Evolutionary conservation across 2,329 filamentous ascomycete genomes (phyloP).

Genomic region (Chrysoporthe puriensis): DNA sequence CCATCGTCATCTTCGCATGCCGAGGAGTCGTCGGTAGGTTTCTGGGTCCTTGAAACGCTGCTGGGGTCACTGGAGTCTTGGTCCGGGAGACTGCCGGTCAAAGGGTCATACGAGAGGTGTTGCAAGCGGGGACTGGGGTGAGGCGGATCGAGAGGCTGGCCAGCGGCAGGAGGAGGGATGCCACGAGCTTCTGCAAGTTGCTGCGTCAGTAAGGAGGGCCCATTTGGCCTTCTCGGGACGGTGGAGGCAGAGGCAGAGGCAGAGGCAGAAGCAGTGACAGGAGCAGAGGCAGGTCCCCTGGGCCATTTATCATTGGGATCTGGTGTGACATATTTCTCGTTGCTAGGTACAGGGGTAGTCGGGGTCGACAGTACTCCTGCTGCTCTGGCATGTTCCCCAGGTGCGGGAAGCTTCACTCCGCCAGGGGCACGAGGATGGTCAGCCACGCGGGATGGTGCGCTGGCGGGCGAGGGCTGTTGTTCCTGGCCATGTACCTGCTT

Average conservation of each 20-base stretch:
- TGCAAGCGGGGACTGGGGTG: slow-evolving; percentile 26
- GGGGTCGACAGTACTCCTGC: slow-evolving; percentile 24
- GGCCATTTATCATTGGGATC: slow-evolving; percentile 29
- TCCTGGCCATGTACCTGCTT: slow-evolving; percentile 15
- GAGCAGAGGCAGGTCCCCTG: slow-evolving; percentile 24
- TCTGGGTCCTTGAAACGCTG: slow-evolving; percentile 30
- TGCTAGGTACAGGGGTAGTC: slow-evolving; percentile 28
- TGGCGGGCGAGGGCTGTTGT: slow-evolving; percentile 8
- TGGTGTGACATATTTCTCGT: slow-evolving; percentile 29
- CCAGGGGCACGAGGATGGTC: slow-evolving; percentile 18
- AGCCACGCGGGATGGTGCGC: slow-evolving; percentile 8
- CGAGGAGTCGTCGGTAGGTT: slow-evolving; percentile 31
- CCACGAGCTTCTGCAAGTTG: slow-evolving; percentile 63
- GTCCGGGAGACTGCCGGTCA: slow-evolving; percentile 24
- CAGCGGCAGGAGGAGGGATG: slow-evolving; percentile 41
- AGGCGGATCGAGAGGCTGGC: slow-evolving; percentile 22
- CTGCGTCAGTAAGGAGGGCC: slow-evolving; percentile 60
- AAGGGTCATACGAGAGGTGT: slow-evolving; percentile 21
- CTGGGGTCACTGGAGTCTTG: slow-evolving; percentile 22
- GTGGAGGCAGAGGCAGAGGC: slow-evolving; percentile 37
- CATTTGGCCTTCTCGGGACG: slow-evolving; percentile 48
- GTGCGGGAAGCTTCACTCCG: slow-evolving; percentile 20
- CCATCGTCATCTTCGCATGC: slow-evolving; percentile 38
- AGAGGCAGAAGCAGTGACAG: slow-evolving; percentile 34
- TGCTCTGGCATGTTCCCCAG: slow-evolving; percentile 20